phyloP scores from a whole-genome alignment of 2,329 filamentous ascomycete genomes.

The Colletotrichum tanaceti region DNA sequence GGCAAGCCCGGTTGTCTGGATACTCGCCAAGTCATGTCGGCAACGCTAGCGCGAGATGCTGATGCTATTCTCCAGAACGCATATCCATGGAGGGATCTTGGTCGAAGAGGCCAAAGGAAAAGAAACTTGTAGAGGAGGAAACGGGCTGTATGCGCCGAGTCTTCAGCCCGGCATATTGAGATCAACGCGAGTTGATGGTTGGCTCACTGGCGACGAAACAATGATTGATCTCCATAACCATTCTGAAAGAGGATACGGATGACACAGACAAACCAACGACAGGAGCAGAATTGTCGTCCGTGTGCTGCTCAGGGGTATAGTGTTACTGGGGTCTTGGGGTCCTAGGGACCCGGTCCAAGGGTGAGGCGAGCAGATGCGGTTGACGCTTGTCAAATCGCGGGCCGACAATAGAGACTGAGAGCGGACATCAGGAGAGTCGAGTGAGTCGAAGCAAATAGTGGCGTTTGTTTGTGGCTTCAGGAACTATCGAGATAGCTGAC shows the following conservation, averaged over 20 bases:
- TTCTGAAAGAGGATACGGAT: background rate
- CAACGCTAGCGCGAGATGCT: constrained; percentile 1
- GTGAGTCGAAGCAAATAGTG: constrained; percentile 1
- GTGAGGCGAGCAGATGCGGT: background rate
- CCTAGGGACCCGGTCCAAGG: background rate
- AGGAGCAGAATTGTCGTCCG: background rate
- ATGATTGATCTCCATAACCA: constrained; percentile 9
- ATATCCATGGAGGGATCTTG: background rate
- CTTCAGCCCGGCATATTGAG: constrained; percentile 7
- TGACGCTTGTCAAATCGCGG: constrained; percentile 14
- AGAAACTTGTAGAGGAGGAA: background rate
- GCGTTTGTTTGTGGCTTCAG: constrained; percentile 4
- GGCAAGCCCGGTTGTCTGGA: constrained; percentile 24
- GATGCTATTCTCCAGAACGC: constrained; percentile 6
- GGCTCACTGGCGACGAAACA: constrained; percentile 6
- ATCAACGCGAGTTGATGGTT: constrained; percentile 6
- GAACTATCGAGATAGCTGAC: constrained; percentile 17
- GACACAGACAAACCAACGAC: background rate
- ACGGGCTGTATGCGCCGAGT: constrained; percentile 3
- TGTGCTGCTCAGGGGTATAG: constrained; percentile 12
- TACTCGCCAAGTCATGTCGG: constrained; percentile 13
- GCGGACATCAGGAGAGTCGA: too few relatives aligned
- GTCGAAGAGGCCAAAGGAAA: background rate
- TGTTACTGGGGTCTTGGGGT: background rate
- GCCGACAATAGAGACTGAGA: background rate